Base-by-base conservation (phyloP, 78 protist genomes). In the Dictyostelium discoideum region DNA sequence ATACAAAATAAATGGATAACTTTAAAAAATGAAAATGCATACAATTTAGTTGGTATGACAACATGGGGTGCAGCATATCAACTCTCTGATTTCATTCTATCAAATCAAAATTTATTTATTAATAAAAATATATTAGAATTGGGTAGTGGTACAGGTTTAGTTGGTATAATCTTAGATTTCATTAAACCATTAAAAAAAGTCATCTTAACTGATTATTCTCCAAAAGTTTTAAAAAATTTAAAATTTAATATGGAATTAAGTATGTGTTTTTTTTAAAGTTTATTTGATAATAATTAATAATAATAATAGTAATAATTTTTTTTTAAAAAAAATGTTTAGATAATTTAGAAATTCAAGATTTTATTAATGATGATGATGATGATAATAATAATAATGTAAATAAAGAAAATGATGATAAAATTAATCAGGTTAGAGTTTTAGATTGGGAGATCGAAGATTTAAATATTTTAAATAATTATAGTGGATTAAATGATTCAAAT, bases 1-100 rank as follows among this genome's bases (percentile, higher is more conserved):
- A 39, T 90, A 3, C 18, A 48, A 24, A 84, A 82, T 82, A 32
- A 39, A 29, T 90, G 95, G 95, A 37, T 90, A 11, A 50, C 88
- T 32, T 5, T 90, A n/a, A 82, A 82, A 29, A 90, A 82, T 72
- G 89, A 90, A 82, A 50, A 18, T 42, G 63, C 57, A 29, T 90
- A 57, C 48, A 90, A 90, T 72, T 54, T 90, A 20, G 95, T 90
- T 73, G 95, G 95, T 46, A 90, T 90, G 95, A 90, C 95, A 13
- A 90, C 88, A 29, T 90, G 95, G 95, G 95, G 95, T 14, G 95
- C 95, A 24, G 80, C 95, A 5, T 90, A 90, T 82, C 57, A 29
- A 20, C 40, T 90, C 5, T 80, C 95, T 11, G 95, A 90, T 72
- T 90, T 72, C 37, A 82, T 90, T 3, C 42, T 90, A 14, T 39